phyloP scores from a whole-genome alignment of 371 early-diverging fungal genomes.

The Apophysomyces ossiformis region DNA sequence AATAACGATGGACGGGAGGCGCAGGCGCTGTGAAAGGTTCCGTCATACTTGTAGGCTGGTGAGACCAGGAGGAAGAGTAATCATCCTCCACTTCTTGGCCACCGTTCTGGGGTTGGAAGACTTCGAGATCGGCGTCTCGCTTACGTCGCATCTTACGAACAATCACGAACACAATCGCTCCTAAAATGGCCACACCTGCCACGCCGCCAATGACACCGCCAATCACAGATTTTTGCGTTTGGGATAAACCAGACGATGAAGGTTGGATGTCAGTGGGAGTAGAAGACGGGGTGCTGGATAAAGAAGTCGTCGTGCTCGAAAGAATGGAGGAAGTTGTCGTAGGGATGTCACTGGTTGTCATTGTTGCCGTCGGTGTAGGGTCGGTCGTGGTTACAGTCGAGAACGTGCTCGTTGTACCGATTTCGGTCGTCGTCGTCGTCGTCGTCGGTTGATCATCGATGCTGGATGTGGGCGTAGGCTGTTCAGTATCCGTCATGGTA shows the following conservation, averaged over 20 bases:
- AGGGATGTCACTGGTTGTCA: background rate
- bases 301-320: background rate
- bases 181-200: conserved; percentile 34
- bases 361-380: background rate
- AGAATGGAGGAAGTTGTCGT: background rate
- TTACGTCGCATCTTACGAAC: conserved; percentile 20
- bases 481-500: no score
- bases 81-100: conserved; percentile 24
- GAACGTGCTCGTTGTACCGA: no score
- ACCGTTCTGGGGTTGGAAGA: conserved; percentile 35
- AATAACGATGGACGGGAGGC: conserved; percentile 3
- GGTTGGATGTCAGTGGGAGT: background rate
- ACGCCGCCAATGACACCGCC: conserved; percentile 45
- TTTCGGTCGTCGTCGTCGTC: no score
- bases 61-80: background rate
- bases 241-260: conserved; percentile 6
- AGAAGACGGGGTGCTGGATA: background rate
- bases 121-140: conserved; percentile 32
- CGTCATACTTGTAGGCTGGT: background rate
- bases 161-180: conserved; percentile 28
- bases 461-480: no score
- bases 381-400: background rate
- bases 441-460: no score
- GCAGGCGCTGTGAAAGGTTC: conserved; percentile 7
- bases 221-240: conserved; percentile 28